Evolutionary conservation across 192 early-diverging fungal species (phyloP).

Genomic region (Coemansia brasiliensis): DNA sequence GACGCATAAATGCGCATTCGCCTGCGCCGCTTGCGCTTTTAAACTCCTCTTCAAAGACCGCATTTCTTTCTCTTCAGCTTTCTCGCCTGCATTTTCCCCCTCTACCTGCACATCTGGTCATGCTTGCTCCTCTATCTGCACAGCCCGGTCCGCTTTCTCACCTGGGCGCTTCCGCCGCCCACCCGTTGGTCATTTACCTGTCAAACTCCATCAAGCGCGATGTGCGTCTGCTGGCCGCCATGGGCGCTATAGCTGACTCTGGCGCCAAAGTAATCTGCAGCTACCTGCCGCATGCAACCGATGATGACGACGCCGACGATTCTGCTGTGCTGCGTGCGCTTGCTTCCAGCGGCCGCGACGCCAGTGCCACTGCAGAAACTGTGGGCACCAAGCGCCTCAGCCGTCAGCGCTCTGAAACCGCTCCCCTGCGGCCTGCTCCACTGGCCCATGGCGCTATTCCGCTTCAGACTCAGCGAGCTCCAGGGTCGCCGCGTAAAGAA

Average conservation of each 20-base stretch:
- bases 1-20: slow-evolving; percentile 27
- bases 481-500: slow-evolving; percentile 33
- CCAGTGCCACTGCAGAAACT: slow-evolving; percentile 12
- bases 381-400: slow-evolving; percentile 25
- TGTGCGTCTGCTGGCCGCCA: slow-evolving; percentile 46
- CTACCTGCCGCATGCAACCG: slow-evolving; percentile 37
- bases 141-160: slow-evolving; percentile 23
- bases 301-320: slow-evolving; percentile 26
- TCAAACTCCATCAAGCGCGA: slow-evolving; percentile 52
- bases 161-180: slow-evolving; percentile 17
- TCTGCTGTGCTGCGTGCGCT: slow-evolving; percentile 24
- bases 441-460: neutral
- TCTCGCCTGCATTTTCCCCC: slow-evolving; percentile 5
- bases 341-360: slow-evolving; percentile 8
- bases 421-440: slow-evolving; percentile 34
- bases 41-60: slow-evolving; percentile 32
- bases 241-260: slow-evolving; percentile 46
- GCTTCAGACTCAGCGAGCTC: slow-evolving; percentile 24
- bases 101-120: slow-evolving; percentile 3
- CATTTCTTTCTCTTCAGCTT: slow-evolving; percentile 5
- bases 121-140: slow-evolving; percentile 30
- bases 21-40: slow-evolving; percentile 15
- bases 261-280: slow-evolving; percentile 36
- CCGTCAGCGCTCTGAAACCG: slow-evolving; percentile 53
- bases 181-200: slow-evolving; percentile 42